These are phyloP conservation scores for Asparagopsis taxiformis DNA, from an alignment of 31 red algal genomes.

Conservation along the genomic window DNA sequence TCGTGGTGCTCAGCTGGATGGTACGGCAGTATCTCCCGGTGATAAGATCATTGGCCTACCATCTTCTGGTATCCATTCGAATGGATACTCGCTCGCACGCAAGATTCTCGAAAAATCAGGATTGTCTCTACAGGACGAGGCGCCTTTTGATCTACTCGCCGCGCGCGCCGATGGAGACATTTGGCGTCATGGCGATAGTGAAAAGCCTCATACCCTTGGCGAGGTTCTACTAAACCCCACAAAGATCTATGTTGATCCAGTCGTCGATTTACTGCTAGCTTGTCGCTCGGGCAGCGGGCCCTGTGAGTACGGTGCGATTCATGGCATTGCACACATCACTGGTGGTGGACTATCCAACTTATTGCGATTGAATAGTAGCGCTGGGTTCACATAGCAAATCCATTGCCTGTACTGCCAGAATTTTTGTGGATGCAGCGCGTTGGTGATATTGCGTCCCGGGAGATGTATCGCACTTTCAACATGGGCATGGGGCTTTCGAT, in stretches of 20 bases:
- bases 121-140: conserved; percentile 21
- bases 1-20: conserved; percentile 50
- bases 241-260: conserved; percentile 87
- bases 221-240: conserved; percentile 90
- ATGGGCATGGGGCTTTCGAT: conserved; percentile 97
- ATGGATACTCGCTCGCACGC: conserved; percentile 89
- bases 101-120: conserved; percentile 51
- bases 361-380: conserved; percentile 43
- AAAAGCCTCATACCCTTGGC: conserved; percentile 41
- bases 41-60: conserved; percentile 85
- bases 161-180: conserved; percentile 27
- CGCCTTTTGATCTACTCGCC: conserved; percentile 58
- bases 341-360: conserved; percentile 91
- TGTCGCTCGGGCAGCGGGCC: conserved; percentile 37
- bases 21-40: conserved; percentile 41
- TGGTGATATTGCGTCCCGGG: conserved; percentile 60
- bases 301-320: conserved; percentile 63
- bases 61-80: conserved; percentile 88
- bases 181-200: conserved; percentile 21
- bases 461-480: conserved; percentile 96
- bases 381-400: conserved; percentile 66
- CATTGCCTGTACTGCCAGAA: conserved; percentile 69
- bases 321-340: conserved; percentile 89
- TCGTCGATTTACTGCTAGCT: conserved; percentile 64
- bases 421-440: conserved; percentile 76